Conservation (phyloP, 2,329 filamentous ascomycete species). For the Calonectria multiphialidica region DNA sequence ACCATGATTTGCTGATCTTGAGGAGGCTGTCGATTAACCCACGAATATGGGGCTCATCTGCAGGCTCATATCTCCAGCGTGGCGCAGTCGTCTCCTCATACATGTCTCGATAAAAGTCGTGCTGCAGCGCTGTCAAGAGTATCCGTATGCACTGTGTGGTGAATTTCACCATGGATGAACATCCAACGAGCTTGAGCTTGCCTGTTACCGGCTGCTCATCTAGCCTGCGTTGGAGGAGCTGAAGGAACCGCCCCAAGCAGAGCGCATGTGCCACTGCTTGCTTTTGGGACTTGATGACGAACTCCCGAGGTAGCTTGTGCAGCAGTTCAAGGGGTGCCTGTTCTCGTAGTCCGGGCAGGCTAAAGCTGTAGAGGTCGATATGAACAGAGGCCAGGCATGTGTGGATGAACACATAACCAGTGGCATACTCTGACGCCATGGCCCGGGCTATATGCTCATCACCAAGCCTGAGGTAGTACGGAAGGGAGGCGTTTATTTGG, state of each 20-base stretch:
- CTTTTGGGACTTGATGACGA: conserved; percentile 51
- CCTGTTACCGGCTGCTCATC: conserved; percentile 40
- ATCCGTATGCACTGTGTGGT: conserved; percentile 47
- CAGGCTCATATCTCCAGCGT: conserved; percentile 47
- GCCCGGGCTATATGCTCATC: conserved; percentile 50
- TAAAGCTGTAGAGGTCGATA: conserved; percentile 55
- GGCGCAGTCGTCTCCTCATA: conserved; percentile 52
- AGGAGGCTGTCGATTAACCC: conserved; percentile 50
- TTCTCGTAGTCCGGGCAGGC: conserved; percentile 51
- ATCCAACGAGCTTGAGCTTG: conserved; percentile 44
- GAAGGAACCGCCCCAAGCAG: conserved; percentile 51
- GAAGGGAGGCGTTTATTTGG: conserved; percentile 51
- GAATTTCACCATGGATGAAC: conserved; percentile 48
- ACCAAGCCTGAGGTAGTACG: conserved; percentile 48
- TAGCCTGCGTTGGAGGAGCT: conserved; percentile 47
- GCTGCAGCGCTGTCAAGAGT: conserved; percentile 50
- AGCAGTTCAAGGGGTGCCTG: conserved; percentile 48
- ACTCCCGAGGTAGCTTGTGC: conserved; percentile 50
- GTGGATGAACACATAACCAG: conserved; percentile 53
- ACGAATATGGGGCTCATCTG: conserved; percentile 48
- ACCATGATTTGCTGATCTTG: conserved; percentile 49
- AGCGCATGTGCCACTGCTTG: conserved; percentile 55
- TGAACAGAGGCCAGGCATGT: conserved; percentile 51
- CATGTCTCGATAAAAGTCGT: conserved; percentile 50
- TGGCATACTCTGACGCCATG: conserved; percentile 45